Percentiles rank a stretch among this genome's conserved stretches.
phyloP scores from a whole-genome alignment of 1,139 yeast genomes.

The Taiozyma sp. region DNA sequence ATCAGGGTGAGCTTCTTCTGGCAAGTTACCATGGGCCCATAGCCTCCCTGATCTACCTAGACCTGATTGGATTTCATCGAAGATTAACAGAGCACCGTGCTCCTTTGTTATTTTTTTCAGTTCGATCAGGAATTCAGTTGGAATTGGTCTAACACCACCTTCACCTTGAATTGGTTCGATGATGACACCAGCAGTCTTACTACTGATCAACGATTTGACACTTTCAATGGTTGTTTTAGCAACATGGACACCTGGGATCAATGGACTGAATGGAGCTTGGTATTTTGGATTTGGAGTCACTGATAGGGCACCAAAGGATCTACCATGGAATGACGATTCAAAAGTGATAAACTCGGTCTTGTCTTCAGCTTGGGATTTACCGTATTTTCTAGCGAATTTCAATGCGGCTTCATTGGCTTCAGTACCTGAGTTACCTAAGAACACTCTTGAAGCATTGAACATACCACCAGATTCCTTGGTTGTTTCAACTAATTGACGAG shows the following conservation, averaged over 20 bases:
- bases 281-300: slow-evolving; percentile 92
- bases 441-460: slow-evolving; percentile 76
- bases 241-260: slow-evolving; percentile 74
- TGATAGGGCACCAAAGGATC: slow-evolving; percentile 88
- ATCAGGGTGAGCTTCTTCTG: slow-evolving; percentile 84
- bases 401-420: slow-evolving; percentile 98
- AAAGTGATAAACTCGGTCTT: slow-evolving; percentile 83
- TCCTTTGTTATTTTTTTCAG: slow-evolving; percentile 65
- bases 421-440: slow-evolving; percentile 88
- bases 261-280: slow-evolving; percentile 84
- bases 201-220: slow-evolving; percentile 53
- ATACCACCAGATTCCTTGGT: slow-evolving; percentile 74
- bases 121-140: slow-evolving; percentile 55
- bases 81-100: slow-evolving; percentile 72
- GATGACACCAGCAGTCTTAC: slow-evolving; percentile 85
- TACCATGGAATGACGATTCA: slow-evolving; percentile 86
- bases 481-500: slow-evolving; percentile 60
- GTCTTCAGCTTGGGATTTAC: slow-evolving; percentile 45
- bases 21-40: slow-evolving; percentile 85
- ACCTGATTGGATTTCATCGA: slow-evolving; percentile 97
- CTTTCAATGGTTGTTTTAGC: slow-evolving; percentile 56
- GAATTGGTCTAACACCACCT: slow-evolving; percentile 81
- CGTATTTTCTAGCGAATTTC: slow-evolving; percentile 89
- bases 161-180: slow-evolving; percentile 98
- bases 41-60: slow-evolving; percentile 86